These are phyloP conservation scores for Phycomyces nitens DNA, from an alignment of 192 early-diverging fungal species.

Conservation along the genomic window DNA sequence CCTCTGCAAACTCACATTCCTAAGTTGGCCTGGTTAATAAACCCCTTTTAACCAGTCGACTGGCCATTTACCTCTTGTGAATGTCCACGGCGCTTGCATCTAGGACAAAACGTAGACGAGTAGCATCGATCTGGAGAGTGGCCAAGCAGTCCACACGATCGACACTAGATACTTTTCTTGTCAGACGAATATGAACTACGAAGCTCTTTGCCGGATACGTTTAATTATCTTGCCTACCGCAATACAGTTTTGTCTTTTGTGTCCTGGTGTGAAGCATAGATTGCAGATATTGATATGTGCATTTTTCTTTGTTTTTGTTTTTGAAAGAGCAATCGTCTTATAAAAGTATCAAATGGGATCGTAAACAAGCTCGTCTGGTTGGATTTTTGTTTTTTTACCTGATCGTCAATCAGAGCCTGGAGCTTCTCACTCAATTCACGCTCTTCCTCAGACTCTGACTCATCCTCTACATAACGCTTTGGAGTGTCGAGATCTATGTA, in stretches of 20 bases:
- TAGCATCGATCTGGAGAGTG: too few relatives aligned
- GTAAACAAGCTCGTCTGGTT: background rate
- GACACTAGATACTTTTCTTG: background rate
- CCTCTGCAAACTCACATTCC: background rate
- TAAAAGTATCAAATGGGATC: background rate
- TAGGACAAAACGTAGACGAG: too few relatives aligned
- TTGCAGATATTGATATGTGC: background rate
- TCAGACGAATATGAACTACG: background rate
- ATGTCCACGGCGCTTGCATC: too few relatives aligned
- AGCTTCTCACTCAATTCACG: conserved; percentile 8
- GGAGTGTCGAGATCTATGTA: background rate
- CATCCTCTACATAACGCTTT: conserved; percentile 3
- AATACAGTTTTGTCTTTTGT: background rate
- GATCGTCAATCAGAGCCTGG: conserved; percentile 3
- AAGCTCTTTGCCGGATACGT: background rate
- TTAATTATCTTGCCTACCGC: background rate
- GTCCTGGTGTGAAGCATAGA: background rate
- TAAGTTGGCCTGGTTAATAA: too few relatives aligned
- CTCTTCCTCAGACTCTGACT: conserved; percentile 5
- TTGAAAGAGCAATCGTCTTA: background rate
- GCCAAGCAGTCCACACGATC: too few relatives aligned
- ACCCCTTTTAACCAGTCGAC: too few relatives aligned
- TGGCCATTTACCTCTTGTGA: too few relatives aligned
- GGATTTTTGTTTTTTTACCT: background rate
- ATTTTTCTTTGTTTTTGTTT: background rate